These are phyloP conservation scores for Mycena olivaceomarginata DNA, from an alignment of 768 basidiomycete genomes.

Conservation along the genomic window DNA sequence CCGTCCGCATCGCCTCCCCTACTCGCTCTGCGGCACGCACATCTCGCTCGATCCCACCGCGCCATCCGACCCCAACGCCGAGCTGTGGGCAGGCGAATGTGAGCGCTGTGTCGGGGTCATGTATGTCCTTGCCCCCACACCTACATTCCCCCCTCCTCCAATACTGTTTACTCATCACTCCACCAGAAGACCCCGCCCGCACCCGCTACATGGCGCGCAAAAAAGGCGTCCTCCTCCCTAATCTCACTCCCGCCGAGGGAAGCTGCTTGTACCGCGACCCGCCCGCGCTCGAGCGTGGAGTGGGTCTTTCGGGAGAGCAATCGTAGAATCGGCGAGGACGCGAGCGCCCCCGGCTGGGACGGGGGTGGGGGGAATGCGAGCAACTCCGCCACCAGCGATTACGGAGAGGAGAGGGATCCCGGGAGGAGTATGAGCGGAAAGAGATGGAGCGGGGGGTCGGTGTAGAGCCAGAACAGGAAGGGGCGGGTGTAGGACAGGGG, in stretches of 20 bases:
- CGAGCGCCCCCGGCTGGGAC: background rate
- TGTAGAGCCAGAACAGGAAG: too few relatives aligned
- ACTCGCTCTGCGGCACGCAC: slow-evolving; percentile 45
- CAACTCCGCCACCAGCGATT: too few relatives aligned
- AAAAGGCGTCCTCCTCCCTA: slow-evolving; percentile 38
- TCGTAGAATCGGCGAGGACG: slow-evolving; percentile 7
- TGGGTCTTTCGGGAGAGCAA: slow-evolving; percentile 51
- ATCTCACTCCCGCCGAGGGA: too few relatives aligned
- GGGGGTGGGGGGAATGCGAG: too few relatives aligned
- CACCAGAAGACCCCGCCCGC: slow-evolving; percentile 47
- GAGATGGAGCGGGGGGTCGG: too few relatives aligned
- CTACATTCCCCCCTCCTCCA: too few relatives aligned
- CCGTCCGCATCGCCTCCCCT: slow-evolving; percentile 56
- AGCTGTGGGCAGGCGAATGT: slow-evolving; percentile 62
- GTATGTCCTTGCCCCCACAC: slow-evolving; percentile 43
- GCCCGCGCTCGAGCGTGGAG: slow-evolving; percentile 54
- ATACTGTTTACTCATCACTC: accelerated
- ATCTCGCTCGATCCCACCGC: slow-evolving; percentile 38
- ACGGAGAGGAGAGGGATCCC: too few relatives aligned
- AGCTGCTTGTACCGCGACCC: slow-evolving; percentile 48
- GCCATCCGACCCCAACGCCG: slow-evolving; percentile 36
- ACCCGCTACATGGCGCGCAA: slow-evolving; percentile 55
- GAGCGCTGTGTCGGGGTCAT: slow-evolving; percentile 59
- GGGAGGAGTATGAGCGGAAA: too few relatives aligned
- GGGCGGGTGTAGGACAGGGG: too few relatives aligned